Base-by-base conservation (phyloP, 1,284 basidiomycete species). In the Flammula alnicola region DNA sequence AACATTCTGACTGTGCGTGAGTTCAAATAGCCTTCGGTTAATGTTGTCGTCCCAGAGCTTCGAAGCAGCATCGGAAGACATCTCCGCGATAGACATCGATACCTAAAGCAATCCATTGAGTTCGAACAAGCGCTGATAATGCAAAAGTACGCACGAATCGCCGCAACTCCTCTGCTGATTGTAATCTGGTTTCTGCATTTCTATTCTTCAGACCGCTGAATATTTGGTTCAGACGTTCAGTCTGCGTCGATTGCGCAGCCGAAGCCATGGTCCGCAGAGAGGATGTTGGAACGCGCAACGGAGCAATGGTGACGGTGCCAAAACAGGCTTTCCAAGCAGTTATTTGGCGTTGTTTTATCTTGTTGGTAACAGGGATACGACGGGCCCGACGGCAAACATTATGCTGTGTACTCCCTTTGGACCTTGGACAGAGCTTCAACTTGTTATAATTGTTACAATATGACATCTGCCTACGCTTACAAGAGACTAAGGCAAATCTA, bases 41-140 rank as follows among this genome's bases (percentile, higher is more conserved):
- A 95, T 88, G 47, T 80, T 82, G 55, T 91, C 87, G 51, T 92
- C 89, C 88, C 88, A 92, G 43, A 92, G 72, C 64, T 90, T 90
- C 0, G 82, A 79, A 5, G 84, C 83, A 8, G 81, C 83, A 60
- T 91, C 90, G 2, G 86, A 82, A 5, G 87, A 82, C 79, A 91
- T 83, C 64, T 92, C 89, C 3, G 85, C 79, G 3, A 89, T 79
- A 6, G 81, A 81, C 36, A 80, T 82, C 6, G 81, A 78, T 10
- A 91, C 84, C 90, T 92, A 12, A 49, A 38, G 51, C 17, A 44
- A 29, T 10, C 30, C 22, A 51, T 31, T 52, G 27, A 22, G 17
- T 29, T 30, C 30, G 17, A 33, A 29, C 32, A n/a, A 36, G 44
- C 44, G 19, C 51, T 31, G 12, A 43, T 35, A 27, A n/a, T n/a